These are phyloP conservation scores for Amoebophrya sp. DNA, from an alignment of 169 alveolate genomes.

Conservation along the genomic window DNA sequence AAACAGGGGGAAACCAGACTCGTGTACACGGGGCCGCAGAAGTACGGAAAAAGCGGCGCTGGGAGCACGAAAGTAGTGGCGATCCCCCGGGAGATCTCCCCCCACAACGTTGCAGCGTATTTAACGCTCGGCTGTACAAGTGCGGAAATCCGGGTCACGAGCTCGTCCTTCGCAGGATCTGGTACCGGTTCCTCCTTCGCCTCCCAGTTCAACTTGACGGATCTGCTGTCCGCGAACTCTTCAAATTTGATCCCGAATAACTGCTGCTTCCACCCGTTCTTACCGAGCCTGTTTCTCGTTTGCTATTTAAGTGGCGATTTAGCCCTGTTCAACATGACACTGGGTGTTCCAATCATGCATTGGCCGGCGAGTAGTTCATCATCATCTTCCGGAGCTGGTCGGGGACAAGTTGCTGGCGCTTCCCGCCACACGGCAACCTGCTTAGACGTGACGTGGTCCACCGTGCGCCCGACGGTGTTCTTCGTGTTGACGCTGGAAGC, in stretches of 20 bases:
- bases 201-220: no score
- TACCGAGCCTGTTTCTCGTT: not conserved
- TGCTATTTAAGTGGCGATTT: not conserved
- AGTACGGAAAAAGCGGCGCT: not conserved
- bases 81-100: not conserved
- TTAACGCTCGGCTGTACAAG: no score
- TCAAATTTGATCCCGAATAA: no score
- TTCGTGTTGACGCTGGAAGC: not conserved
- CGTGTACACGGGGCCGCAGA: not conserved
- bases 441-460: not conserved
- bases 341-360: not conserved
- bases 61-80: not conserved
- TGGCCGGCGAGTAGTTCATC: no score
- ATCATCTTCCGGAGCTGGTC: no score
- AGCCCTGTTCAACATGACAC: not conserved
- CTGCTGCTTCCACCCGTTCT: not conserved
- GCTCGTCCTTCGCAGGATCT: no score
- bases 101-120: no score
- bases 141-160: no score
- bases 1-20: not conserved
- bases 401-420: no score
- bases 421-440: no score
- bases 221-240: no score
- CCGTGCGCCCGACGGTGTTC: not conserved
- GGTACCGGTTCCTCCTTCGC: no score